Conservation (phyloP, 306 rosid genomes). For the Vicia sativa region DNA sequence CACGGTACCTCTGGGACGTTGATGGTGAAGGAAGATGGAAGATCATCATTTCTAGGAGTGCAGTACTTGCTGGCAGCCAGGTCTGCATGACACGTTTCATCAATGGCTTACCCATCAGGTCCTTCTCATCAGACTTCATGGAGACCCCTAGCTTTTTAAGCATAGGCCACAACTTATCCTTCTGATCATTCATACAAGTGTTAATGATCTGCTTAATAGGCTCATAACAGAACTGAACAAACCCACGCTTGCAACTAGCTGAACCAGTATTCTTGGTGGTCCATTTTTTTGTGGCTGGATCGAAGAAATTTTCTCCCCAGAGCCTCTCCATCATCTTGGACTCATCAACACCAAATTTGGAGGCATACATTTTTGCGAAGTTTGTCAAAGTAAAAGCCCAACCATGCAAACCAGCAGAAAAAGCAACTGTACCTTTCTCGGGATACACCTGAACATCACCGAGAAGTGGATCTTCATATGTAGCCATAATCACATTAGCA, state of each 20-base stretch:
- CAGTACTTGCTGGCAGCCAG: constrained; percentile 86
- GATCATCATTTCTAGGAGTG: constrained; percentile 91
- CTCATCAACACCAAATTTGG: constrained; percentile 91
- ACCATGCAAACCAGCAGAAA: constrained; percentile 96
- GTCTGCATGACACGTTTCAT: constrained; percentile 98
- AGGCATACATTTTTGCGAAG: constrained; percentile 94
- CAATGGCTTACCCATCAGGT: constrained; percentile 75
- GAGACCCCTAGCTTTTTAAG: constrained; percentile 66
- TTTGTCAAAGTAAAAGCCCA: constrained; percentile 93
- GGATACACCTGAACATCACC: constrained; percentile 91
- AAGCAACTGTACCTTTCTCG: constrained; percentile 93
- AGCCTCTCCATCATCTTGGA: constrained; percentile 68
- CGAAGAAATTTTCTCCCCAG: constrained; percentile 73
- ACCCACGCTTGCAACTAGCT: constrained; percentile 63
- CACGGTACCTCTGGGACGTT: constrained; percentile 87
- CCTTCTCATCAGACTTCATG: constrained; percentile 87
- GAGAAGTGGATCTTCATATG: constrained; percentile 87
- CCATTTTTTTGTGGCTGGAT: constrained; percentile 70
- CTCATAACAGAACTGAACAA: constrained; percentile 92
- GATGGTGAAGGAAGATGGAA: constrained; percentile 85
- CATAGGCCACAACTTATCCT: constrained; percentile 98
- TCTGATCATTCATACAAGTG: constrained; percentile 92
- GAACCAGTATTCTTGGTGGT: constrained; percentile 57
- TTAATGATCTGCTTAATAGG: constrained; percentile 85
- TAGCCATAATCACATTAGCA: constrained; percentile 96